Base-by-base conservation (phyloP, 495 filamentous ascomycete genomes). In the Penicillium coprophilum region DNA sequence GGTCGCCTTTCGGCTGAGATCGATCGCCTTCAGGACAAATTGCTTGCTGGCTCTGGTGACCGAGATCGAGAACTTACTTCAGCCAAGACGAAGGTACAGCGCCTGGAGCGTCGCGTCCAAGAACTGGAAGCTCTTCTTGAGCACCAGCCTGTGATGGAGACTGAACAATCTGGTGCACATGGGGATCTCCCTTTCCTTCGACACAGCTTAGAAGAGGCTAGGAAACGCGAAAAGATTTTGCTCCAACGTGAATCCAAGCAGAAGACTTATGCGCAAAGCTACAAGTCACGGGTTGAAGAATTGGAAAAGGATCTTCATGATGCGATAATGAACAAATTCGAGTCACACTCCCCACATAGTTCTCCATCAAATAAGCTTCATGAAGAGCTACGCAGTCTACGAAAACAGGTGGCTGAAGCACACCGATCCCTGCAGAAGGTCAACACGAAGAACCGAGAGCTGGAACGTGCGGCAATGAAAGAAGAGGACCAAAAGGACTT, bases 401-500 rank as follows among this genome's bases (percentile, higher is more conserved):
- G 86, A 17, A 80, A 79, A 40, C 84, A 89, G 62, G 74, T 91
- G 39, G 75, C 83, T 3, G 77, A 84, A 21, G 79, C 84, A 8
- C 82, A 87, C 56, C 79, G 84, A 45, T 74, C 83, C 15, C 67
- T 85, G 5, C 79, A 78, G 38, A 85, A 89, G 32, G 58, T 82
- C 54, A 83, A 82, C 49, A 56, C 65, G 15, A 81, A 82, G 63
- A 74, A 79, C 49, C 64, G 77, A 47, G 72, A 75, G 13, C 61
- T 81, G 13, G 78, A 81, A 51, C 76, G 74, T 38, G 70, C 70
- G 6, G 74, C 68, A 7, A 74, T 78, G 68, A 64, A 63, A 43
- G 78, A 82, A 19, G 81, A 85, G 57, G 86, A 88, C 58, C 83
- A 85, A 34, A 77, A 76, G 50, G 86, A 88, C 53, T 76, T 89